These are phyloP conservation scores for Jatropha curcas DNA, from an alignment of 345 rosid genomes.

Conservation along the genomic window DNA sequence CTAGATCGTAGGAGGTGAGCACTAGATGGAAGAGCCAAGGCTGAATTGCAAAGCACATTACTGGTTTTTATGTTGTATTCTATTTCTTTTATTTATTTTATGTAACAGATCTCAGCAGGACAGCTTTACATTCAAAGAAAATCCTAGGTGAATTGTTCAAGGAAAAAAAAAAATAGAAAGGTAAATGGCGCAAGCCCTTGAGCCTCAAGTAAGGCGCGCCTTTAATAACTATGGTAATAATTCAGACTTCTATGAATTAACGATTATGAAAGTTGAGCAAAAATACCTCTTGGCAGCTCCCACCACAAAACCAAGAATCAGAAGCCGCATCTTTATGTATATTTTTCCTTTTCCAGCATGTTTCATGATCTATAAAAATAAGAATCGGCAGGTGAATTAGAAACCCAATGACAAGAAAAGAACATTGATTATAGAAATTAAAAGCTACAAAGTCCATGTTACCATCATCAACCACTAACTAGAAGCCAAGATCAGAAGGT, in stretches of 20 bases:
- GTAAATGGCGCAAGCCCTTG: no score
- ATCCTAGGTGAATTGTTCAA: no score
- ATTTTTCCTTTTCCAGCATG: conserved; percentile 50
- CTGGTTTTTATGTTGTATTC: no score
- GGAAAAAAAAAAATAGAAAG: no score
- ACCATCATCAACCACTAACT: neutral
- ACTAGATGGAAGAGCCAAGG: no score
- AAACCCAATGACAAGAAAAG: conserved; percentile 15
- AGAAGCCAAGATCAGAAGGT: neutral
- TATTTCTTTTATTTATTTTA: no score
- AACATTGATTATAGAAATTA: neutral
- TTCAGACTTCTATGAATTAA: conserved; percentile 5
- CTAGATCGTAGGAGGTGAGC: no score
- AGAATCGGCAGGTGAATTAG: conserved; percentile 21
- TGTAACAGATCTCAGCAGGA: no score
- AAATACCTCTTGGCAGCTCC: conserved; percentile 71
- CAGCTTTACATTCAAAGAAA: no score
- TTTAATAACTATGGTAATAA: no score
- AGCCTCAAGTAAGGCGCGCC: no score
- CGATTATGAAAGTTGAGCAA: neutral
- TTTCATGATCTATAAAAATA: conserved; percentile 62
- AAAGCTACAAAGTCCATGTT: neutral
- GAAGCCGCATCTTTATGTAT: conserved; percentile 40
- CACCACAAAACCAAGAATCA: conserved; percentile 67
- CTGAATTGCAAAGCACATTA: no score